Evolutionary conservation across 805 yeast genomes (phyloP).

Genomic region (Hanseniaspora meyeri): DNA sequence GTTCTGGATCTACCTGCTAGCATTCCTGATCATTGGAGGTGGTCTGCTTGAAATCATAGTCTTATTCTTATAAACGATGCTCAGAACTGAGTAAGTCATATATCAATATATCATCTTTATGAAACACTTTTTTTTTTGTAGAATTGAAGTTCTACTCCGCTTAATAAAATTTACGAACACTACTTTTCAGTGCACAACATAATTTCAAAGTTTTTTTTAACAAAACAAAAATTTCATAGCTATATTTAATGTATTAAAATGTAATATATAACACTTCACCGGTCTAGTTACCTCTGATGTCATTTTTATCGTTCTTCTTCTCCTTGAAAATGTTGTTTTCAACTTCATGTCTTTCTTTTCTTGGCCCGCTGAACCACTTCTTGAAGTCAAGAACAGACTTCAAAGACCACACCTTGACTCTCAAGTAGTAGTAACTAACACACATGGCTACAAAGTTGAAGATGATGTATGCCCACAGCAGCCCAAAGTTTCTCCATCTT

Average conservation of each 20-base stretch:
- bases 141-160: too few relatives aligned
- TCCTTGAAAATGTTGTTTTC: conserved; percentile 33
- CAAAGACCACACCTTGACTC: conserved; percentile 30
- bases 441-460: conserved; percentile 34
- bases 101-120: too few relatives aligned
- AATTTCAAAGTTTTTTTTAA: too few relatives aligned
- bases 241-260: too few relatives aligned
- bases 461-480: conserved; percentile 35
- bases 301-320: conserved; percentile 30
- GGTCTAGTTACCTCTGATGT: background rate
- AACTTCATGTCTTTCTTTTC: conserved; percentile 37
- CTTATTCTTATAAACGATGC: conserved; percentile 1
- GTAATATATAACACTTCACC: too few relatives aligned
- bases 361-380: conserved; percentile 34
- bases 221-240: too few relatives aligned
- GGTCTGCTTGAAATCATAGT: conserved; percentile 48
- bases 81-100: too few relatives aligned
- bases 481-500: conserved; percentile 59
- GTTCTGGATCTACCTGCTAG: conserved; percentile 49
- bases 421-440: conserved; percentile 26
- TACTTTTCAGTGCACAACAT: too few relatives aligned
- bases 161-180: too few relatives aligned
- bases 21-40: conserved; percentile 69
- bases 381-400: conserved; percentile 29
- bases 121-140: background rate